Base-by-base conservation (phyloP, 345 rosid species). In the Acer campestre region DNA sequence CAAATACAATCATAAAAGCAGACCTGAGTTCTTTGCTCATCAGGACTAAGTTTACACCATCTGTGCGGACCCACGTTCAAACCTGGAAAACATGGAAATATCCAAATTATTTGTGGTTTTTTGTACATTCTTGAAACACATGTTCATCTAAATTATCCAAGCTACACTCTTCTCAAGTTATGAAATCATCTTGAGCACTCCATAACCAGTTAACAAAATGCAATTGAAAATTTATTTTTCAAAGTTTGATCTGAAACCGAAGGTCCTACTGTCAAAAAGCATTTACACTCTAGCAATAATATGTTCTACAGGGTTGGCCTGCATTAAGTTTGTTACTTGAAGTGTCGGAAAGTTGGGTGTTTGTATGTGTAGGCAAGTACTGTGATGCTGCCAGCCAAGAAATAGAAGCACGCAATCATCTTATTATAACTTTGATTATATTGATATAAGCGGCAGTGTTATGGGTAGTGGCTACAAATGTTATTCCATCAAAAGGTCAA, bases 11-110 rank as follows among this genome's bases (percentile, higher is more conserved):
- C 18, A 51, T n/a, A 76, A 46, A 25, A 59, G 72, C 82, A 55
- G 63, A 90, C 97, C 93, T 93, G 97, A 74, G 98, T 90, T 88
- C 84, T 90, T 63, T 91, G 92, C 80, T 95, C 99, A 76, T 89
- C 77, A 13, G 81, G 62, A 76, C 11, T 89, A 73, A 95, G 99
- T 4, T 85, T 90, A 83, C 86, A 78, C 9, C 44, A 3, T 78
- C 99, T 90, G 79, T 95, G 93, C 40, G 98, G 98, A 82, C 99
- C 99, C 31, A 80, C 77, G 65, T 90, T 93, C 1, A 87, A 79
- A 79, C 86, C 99, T 95, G 79, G 51, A 82, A 67, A 25, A 51
- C 63, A 82, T 40, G 73, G 68, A 75, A 72, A 44, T 31, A 42
- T 48, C 46, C 58, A 79, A 74, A 55, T 80, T 68, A 77, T 69